Evolutionary conservation across 345 rosid species (phyloP).

Genomic region (Sisymbrium altissimum): DNA sequence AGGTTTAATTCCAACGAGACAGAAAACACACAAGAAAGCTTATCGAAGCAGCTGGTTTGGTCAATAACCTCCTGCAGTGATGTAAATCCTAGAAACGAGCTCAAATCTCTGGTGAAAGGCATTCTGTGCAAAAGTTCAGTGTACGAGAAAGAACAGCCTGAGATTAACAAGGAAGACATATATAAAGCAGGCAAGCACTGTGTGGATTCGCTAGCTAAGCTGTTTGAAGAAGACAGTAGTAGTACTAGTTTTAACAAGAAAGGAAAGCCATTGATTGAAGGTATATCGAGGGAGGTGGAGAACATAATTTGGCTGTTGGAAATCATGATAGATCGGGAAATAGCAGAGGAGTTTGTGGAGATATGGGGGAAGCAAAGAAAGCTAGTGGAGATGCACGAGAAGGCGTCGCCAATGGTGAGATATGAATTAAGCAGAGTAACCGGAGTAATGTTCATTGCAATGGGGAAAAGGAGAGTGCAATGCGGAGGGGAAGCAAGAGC

Average conservation of each 20-base stretch:
- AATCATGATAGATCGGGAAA: slow-evolving; percentile 70
- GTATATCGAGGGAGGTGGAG: slow-evolving; percentile 76
- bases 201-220: slow-evolving; percentile 44
- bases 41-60: slow-evolving; percentile 67
- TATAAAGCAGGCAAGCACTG: slow-evolving; percentile 55
- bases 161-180: slow-evolving; percentile 68
- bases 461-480: slow-evolving; percentile 80
- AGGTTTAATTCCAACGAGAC: slow-evolving; percentile 49
- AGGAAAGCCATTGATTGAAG: slow-evolving; percentile 61
- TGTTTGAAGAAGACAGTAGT: slow-evolving; percentile 55
- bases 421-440: slow-evolving; percentile 87
- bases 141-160: slow-evolving; percentile 76
- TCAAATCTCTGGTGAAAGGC: slow-evolving; percentile 74
- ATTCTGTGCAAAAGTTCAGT: slow-evolving; percentile 84
- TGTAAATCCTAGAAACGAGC: slow-evolving; percentile 74
- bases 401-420: slow-evolving; percentile 79
- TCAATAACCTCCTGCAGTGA: slow-evolving; percentile 62
- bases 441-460: slow-evolving; percentile 63
- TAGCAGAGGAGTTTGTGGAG: slow-evolving; percentile 82
- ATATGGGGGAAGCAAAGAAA: slow-evolving; percentile 60
- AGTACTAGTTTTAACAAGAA: slow-evolving; percentile 33
- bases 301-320: slow-evolving; percentile 84
- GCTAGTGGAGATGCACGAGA: slow-evolving; percentile 57
- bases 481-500: slow-evolving; percentile 69
- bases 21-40: slow-evolving; percentile 42